These are phyloP conservation scores for Yarrowia keelungensis DNA, from an alignment of 805 yeast genomes.

Conservation along the genomic window DNA sequence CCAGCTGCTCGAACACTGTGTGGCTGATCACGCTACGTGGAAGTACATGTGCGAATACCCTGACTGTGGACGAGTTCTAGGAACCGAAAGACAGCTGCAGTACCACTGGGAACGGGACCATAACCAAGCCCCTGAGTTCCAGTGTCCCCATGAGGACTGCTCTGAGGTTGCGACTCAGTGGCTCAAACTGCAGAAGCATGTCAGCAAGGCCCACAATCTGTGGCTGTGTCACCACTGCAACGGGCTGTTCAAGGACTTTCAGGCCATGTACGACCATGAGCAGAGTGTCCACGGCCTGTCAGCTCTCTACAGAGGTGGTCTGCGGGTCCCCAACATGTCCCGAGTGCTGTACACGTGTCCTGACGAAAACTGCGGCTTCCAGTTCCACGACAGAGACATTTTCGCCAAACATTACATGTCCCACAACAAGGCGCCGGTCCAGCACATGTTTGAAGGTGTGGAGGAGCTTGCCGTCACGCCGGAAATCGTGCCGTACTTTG, in stretches of 20 bases:
- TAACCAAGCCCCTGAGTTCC: constrained; percentile 59
- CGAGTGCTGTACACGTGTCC: neutral
- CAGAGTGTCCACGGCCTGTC: constrained; percentile 7
- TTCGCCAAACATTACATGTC: constrained; percentile 51
- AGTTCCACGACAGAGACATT: neutral
- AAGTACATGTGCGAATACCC: neutral
- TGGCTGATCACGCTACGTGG: constrained; percentile 11
- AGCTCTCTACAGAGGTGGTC: neutral
- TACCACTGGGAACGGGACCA: constrained; percentile 29
- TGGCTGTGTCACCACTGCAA: constrained; percentile 24
- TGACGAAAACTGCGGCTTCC: constrained; percentile 1
- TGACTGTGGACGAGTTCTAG: neutral
- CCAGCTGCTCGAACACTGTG: constrained; percentile 26
- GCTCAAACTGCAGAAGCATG: constrained; percentile 77
- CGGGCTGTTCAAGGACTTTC: neutral
- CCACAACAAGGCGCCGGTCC: neutral
- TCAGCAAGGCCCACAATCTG: constrained; percentile 62
- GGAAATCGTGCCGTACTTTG: constrained; percentile 53
- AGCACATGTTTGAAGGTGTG: constrained; percentile 52
- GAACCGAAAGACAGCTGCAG: constrained; percentile 7
- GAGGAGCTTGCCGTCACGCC: constrained; percentile 63
- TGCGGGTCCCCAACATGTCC: constrained; percentile 1
- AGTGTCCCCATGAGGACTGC: constrained; percentile 61
- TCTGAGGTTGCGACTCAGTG: constrained; percentile 72
- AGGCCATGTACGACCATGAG: constrained; percentile 27